Evolutionary conservation across 331 rosid genomes (phyloP).

Genomic region (Stylosanthes scabra): DNA sequence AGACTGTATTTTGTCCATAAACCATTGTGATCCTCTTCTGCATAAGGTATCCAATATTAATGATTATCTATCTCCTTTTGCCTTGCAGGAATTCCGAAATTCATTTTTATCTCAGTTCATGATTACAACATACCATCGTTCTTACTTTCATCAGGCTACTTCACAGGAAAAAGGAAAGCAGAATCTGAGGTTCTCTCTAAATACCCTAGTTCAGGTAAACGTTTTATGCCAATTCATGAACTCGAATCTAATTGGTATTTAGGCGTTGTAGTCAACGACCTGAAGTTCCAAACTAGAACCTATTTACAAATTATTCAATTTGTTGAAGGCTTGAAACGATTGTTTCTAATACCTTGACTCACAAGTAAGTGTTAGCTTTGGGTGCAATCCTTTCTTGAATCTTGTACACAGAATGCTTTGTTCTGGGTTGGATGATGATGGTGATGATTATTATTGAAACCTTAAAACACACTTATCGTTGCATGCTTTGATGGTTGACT

Average conservation of each 20-base stretch:
- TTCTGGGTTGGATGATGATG: too few relatives aligned
- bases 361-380: too few relatives aligned
- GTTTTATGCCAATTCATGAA: conserved; percentile 10
- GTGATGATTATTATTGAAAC: too few relatives aligned
- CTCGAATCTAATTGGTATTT: conserved; percentile 16
- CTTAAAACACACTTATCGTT: too few relatives aligned
- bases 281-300: conserved; percentile 17
- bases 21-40: background rate
- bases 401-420: too few relatives aligned
- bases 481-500: conserved; percentile 6
- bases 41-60: conserved; percentile 5
- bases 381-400: too few relatives aligned
- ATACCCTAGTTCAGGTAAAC: conserved; percentile 84
- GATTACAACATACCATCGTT: conserved; percentile 89
- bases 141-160: conserved; percentile 84
- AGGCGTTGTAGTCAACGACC: conserved; percentile 29
- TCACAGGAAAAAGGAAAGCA: conserved; percentile 97
- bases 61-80: conserved; percentile 3
- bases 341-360: too few relatives aligned
- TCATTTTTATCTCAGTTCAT: conserved; percentile 87
- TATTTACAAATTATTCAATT: background rate
- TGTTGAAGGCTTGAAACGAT: too few relatives aligned
- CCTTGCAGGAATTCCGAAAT: conserved; percentile 88
- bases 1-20: background rate
- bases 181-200: conserved; percentile 96